These are phyloP conservation scores for Straminergon stramineum DNA, from an alignment of 225 moss, liverwort and hornwort species.

Conservation along the genomic window DNA sequence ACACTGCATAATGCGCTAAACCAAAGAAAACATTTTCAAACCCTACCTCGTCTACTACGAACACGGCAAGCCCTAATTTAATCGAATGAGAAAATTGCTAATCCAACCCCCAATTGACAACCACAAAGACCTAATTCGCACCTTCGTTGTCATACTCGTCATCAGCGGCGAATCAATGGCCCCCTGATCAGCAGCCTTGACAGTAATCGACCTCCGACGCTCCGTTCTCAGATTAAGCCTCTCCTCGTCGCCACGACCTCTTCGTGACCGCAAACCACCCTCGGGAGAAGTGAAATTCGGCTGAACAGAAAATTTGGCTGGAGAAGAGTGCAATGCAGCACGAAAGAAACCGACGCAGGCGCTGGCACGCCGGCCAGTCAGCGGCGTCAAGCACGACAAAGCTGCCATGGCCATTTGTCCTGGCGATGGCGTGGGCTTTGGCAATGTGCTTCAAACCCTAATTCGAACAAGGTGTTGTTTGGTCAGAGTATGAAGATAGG, in stretches of 20 bases:
- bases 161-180: slow-evolving; percentile 79
- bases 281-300: neutral
- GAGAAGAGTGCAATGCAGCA: neutral
- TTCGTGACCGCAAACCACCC: slow-evolving; percentile 5
- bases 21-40: neutral
- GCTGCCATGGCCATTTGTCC: slow-evolving; percentile 29
- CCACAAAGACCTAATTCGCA: neutral
- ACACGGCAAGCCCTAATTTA: neutral
- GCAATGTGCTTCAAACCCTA: slow-evolving; percentile 12
- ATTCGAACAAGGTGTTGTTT: neutral
- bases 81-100: neutral
- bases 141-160: slow-evolving; percentile 73
- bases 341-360: slow-evolving; percentile 18
- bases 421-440: neutral
- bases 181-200: slow-evolving; percentile 78
- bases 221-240: neutral
- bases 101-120: neutral
- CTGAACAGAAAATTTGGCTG: neutral
- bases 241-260: neutral
- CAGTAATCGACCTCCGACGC: slow-evolving; percentile 16
- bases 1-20: neutral
- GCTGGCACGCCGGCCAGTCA: slow-evolving; percentile 18
- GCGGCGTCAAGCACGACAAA: slow-evolving; percentile 30
- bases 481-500: neutral
- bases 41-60: neutral